phyloP scores from a whole-genome alignment of 306 rosid genomes.

The Cucumis cinereus region DNA sequence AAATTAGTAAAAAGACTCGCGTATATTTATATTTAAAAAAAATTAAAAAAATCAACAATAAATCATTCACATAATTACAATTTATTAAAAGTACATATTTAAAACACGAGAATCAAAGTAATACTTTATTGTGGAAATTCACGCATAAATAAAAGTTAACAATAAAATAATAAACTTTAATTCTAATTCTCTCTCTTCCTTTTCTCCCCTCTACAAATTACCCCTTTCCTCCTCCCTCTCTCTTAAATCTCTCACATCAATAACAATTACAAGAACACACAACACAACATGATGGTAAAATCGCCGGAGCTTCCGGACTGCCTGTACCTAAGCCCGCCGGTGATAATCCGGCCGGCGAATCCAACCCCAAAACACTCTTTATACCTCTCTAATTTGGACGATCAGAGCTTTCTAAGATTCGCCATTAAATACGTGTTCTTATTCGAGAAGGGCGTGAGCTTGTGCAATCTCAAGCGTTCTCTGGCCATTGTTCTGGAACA shows the following conservation, averaged over 20 bases:
- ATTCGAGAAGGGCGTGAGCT: constrained; percentile 36
- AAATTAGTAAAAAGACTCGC: too few species aligned
- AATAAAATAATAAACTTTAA: too few species aligned
- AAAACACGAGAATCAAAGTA: too few species aligned
- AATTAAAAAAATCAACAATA: too few species aligned
- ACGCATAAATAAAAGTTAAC: too few species aligned
- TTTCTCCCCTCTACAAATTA: constrained; percentile 1
- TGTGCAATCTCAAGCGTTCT: constrained; percentile 36
- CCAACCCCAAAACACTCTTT: constrained; percentile 69
- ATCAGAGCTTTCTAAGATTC: constrained; percentile 74
- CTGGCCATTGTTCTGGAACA: constrained; percentile 49
- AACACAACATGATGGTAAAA: constrained; percentile 22
- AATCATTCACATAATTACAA: too few species aligned
- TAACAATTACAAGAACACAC: background rate
- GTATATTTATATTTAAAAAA: too few species aligned
- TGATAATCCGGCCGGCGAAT: constrained; percentile 28
- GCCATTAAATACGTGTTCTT: constrained; percentile 59
- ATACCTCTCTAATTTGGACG: constrained; percentile 70
- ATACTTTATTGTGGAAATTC: too few species aligned
- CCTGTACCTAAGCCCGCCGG: constrained; percentile 24
- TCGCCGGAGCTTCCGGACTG: constrained; percentile 70
- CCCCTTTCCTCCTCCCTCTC: background rate
- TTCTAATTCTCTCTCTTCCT: constrained; percentile 14
- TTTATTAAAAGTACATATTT: too few species aligned
- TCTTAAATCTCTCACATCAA: background rate